phyloP scores from a whole-genome alignment of 129 eudicot species.

The Chrysanthemum seticuspe region DNA sequence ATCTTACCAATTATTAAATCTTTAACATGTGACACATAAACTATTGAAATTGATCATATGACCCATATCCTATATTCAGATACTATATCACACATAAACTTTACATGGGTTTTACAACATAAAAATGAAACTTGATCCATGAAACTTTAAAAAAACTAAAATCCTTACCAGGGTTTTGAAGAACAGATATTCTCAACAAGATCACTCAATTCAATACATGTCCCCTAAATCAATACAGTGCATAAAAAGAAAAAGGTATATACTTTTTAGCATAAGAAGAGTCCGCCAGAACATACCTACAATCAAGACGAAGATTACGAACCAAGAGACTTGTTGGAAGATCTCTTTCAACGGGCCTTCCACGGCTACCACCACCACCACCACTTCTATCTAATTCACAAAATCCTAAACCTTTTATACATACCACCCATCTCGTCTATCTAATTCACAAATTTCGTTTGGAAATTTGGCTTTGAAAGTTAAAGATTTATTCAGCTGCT shows the following conservation, averaged over 20 bases:
- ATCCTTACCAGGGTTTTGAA: slow-evolving; percentile 33
- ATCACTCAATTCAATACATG: slow-evolving; percentile 25
- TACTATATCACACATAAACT: not conserved
- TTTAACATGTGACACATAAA: too few species aligned
- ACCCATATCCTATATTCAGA: not conserved
- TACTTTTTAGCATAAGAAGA: not conserved
- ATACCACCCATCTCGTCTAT: slow-evolving; percentile 68
- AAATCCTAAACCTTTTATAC: slow-evolving; percentile 32
- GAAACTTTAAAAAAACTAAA: not conserved
- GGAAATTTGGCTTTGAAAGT: slow-evolving; percentile 45
- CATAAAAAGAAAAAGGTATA: not conserved
- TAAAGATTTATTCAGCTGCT: slow-evolving; percentile 55
- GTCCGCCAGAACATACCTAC: slow-evolving; percentile 45
- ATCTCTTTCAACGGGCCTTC: slow-evolving; percentile 60
- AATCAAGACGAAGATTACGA: slow-evolving; percentile 90
- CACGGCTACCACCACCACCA: slow-evolving; percentile 27
- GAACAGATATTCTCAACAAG: slow-evolving; percentile 21
- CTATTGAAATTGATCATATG: too few species aligned
- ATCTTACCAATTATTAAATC: too few species aligned
- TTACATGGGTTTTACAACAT: not conserved
- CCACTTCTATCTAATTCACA: too few species aligned
- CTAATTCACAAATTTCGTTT: slow-evolving; percentile 40
- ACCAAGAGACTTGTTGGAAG: slow-evolving; percentile 81
- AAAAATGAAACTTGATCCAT: not conserved
- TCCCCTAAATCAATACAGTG: not conserved